Base-by-base conservation (phyloP, 352 stramenopile genomes). In the Globisporangium polare region DNA sequence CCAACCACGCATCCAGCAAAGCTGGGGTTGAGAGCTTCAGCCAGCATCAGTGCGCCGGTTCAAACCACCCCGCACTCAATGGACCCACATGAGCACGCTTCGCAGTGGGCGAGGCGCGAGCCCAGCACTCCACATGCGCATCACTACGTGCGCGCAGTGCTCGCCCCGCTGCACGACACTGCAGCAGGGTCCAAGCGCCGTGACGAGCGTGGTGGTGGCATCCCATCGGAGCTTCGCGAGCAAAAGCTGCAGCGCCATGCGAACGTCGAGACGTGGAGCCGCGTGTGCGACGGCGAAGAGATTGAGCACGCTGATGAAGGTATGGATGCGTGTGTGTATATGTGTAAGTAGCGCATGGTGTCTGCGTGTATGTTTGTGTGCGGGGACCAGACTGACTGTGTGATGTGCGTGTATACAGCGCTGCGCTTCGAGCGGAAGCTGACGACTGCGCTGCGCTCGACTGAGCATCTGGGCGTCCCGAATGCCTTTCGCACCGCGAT, bases 401-500 rank as follows among this genome's bases (percentile, higher is more conserved):
- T 41, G n/a, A n/a, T n/a, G n/a, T n/a, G n/a, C 42, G 18, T n/a
- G 18, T 49, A 0, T 22, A 6, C 42, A 81, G 73, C 62, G 13
- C 67, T 65, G 22, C 66, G 63, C 15, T 76, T 87, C 9, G 73
- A 83, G 29, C 76, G 79, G 8, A 67, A 87, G 47, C 74, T 89
- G 22, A 66, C 61, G 9, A 75, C 72, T 15, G 74, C 77, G 13
- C 42, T 89, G 29, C 68, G 75, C 27, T 83, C 82, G 0, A 86
- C 79, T 10, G 71, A 73, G 5, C 82, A 89, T 20, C 65, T 88
- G 0, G 78, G 79, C 7, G 57, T 73, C 0, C 79, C 78, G 1
- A 88, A 89, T 56, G 63, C 67, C 13, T 76, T 91, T 9, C 79
- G 82, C 15, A 86, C 79, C 0, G 78, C 78, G 9, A 71, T 89